phyloP scores from a whole-genome alignment of 2,329 filamentous ascomycete species.

The Alternaria rosae region DNA sequence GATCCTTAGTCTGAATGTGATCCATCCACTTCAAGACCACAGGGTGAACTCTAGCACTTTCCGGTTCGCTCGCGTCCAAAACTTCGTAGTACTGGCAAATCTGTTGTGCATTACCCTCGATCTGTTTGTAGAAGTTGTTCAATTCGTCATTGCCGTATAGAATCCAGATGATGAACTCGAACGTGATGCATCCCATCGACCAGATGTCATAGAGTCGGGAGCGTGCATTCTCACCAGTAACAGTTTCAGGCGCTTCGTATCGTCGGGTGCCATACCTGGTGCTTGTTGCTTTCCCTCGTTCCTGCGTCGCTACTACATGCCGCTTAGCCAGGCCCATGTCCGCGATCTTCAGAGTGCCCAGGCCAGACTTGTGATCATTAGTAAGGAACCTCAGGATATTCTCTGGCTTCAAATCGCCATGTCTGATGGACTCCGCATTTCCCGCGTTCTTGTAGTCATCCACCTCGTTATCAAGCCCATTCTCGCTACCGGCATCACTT shows the following conservation, averaged over 20 bases:
- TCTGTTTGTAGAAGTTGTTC: constrained; percentile 4
- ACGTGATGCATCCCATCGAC: constrained; percentile 37
- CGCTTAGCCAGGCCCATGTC: constrained; percentile 24
- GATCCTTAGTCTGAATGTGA: constrained; percentile 3
- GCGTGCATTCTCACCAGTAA: background rate
- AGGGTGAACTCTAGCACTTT: constrained; percentile 1
- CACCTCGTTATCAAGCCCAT: background rate
- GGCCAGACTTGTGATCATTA: background rate
- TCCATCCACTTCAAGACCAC: constrained; percentile 16
- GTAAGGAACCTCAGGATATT: constrained; percentile 28
- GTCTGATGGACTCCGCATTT: constrained; percentile 9
- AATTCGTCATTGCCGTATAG: constrained; percentile 23
- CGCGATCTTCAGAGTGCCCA: constrained; percentile 24
- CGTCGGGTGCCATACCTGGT: constrained; percentile 17
- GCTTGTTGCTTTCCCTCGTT: background rate
- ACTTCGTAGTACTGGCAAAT: constrained; percentile 11
- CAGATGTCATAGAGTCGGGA: constrained; percentile 34
- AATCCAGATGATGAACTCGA: constrained; percentile 36
- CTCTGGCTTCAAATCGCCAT: constrained; percentile 36
- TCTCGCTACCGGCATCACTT: background rate
- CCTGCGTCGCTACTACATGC: constrained; percentile 11
- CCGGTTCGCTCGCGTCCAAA: background rate
- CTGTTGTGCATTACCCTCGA: background rate
- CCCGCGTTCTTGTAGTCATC: background rate
- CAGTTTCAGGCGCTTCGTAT: constrained; percentile 26